A percentile compares a stretch with the other conserved stretches of the same genome.
phyloP scores from a whole-genome alignment of 345 rosid genomes.

The Murraya koenigii region DNA sequence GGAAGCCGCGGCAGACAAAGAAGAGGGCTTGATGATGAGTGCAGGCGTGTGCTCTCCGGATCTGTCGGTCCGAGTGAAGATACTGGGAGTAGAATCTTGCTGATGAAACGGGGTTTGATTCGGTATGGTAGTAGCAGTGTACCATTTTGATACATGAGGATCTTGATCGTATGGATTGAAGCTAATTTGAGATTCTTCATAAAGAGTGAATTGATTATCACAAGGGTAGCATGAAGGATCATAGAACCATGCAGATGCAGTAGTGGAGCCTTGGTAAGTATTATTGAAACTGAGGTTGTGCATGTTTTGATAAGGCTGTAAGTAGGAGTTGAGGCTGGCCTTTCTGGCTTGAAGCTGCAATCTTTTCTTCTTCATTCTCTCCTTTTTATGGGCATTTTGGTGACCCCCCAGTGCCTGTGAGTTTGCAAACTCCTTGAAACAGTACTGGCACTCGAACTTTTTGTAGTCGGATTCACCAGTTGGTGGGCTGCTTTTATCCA shows the following conservation, averaged over 20 bases:
- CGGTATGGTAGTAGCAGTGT: not conserved
- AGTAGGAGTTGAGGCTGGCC: conserved; percentile 64
- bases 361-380: conserved; percentile 87
- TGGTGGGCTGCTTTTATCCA: conserved; percentile 15
- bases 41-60: conserved; percentile 33
- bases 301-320: conserved; percentile 44
- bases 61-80: conserved; percentile 35
- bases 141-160: conserved; percentile 20
- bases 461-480: conserved; percentile 25
- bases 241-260: conserved; percentile 34
- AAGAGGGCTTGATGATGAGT: conserved; percentile 34
- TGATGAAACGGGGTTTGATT: conserved; percentile 27
- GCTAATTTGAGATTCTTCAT: conserved; percentile 66
- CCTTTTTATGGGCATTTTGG: conserved; percentile 98
- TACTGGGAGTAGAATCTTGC: conserved; percentile 23
- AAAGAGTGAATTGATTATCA: conserved; percentile 28
- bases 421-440: conserved; percentile 82
- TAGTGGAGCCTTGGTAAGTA: conserved; percentile 16
- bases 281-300: conserved; percentile 24
- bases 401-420: conserved; percentile 99
- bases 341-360: conserved; percentile 87
- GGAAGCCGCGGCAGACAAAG: conserved; percentile 37
- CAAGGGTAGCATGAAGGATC: conserved; percentile 33
- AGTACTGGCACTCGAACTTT: conserved; percentile 88
- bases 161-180: conserved; percentile 42